phyloP scores from a whole-genome alignment of 1,284 basidiomycete species.

The Megacollybia platyphylla region DNA sequence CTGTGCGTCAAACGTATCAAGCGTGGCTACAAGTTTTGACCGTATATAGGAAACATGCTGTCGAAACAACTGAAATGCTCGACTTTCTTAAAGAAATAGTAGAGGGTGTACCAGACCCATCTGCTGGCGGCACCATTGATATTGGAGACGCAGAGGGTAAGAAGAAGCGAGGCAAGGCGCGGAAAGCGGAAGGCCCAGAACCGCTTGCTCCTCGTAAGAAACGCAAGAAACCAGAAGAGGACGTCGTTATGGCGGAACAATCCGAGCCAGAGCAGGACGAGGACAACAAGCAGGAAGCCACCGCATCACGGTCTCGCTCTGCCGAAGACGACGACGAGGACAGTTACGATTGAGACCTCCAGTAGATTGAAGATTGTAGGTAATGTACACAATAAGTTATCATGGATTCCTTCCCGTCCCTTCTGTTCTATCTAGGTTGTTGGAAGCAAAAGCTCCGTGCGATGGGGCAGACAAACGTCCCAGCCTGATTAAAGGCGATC shows the following conservation, averaged over 20 bases:
- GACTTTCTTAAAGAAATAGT: conserved; percentile 96
- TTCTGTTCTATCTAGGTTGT: no score
- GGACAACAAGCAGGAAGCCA: conserved; percentile 2
- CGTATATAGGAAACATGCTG: conserved; percentile 75
- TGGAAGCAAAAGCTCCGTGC: no score
- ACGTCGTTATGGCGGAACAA: conserved; percentile 1
- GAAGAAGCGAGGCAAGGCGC: conserved; percentile 41
- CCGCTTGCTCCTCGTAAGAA: conserved; percentile 8
- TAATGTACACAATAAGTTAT: no score
- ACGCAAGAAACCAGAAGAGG: conserved; percentile 7
- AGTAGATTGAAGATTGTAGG: no score
- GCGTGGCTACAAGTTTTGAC: background rate
- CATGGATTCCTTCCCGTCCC: no score
- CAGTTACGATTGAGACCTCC: background rate
- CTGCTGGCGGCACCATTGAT: conserved; percentile 65
- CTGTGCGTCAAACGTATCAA: conserved; percentile 53
- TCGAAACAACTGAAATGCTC: conserved; percentile 80
- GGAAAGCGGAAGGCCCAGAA: conserved; percentile 28
- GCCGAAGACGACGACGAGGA: background rate
- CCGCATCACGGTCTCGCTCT: background rate
- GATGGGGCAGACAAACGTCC: no score
- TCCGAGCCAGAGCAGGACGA: conserved; percentile 6
- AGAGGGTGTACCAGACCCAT: conserved; percentile 81
- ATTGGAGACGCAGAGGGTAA: conserved; percentile 41
- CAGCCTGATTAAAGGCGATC: no score